A percentile compares a stretch with the other conserved stretches of the same genome.
phyloP scores from a whole-genome alignment of 331 rosid genomes.

The Arachis monticola region DNA sequence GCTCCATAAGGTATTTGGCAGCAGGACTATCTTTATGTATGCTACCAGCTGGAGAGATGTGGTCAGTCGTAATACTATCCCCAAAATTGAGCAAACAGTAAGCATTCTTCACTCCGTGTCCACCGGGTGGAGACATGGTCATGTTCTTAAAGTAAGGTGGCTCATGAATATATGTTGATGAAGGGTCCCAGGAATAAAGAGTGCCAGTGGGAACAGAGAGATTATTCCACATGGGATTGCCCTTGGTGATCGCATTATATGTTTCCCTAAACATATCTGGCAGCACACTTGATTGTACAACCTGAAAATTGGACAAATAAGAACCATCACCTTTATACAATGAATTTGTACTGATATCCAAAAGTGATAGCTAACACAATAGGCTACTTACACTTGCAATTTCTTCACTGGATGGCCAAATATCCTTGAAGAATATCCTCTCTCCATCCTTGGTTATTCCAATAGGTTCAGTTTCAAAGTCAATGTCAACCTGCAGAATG shows the following conservation, averaged over 20 bases:
- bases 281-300: constrained; percentile 90
- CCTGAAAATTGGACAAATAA: constrained; percentile 54
- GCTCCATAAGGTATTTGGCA: constrained; percentile 80
- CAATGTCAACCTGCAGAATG: constrained; percentile 75
- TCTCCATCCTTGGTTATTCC: constrained; percentile 74
- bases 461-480: constrained; percentile 72
- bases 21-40: constrained; percentile 92
- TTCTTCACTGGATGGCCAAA: constrained; percentile 89
- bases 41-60: constrained; percentile 98
- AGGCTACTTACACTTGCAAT: constrained; percentile 62
- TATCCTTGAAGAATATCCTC: constrained; percentile 70
- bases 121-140: constrained; percentile 91
- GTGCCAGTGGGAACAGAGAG: constrained; percentile 80
- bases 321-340: constrained; percentile 28
- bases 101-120: constrained; percentile 80
- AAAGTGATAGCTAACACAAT: constrained; percentile 19
- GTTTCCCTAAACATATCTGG: constrained; percentile 86
- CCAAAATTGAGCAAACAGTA: constrained; percentile 92
- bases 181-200: constrained; percentile 82
- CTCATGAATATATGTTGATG: constrained; percentile 85
- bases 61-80: constrained; percentile 90
- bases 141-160: constrained; percentile 85
- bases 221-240: constrained; percentile 92
- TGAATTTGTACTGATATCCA: constrained; percentile 1
- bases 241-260: constrained; percentile 87